Evolutionary conservation across 2,329 filamentous ascomycete species (phyloP).

Genomic region (Cladosporium colombiae): DNA sequence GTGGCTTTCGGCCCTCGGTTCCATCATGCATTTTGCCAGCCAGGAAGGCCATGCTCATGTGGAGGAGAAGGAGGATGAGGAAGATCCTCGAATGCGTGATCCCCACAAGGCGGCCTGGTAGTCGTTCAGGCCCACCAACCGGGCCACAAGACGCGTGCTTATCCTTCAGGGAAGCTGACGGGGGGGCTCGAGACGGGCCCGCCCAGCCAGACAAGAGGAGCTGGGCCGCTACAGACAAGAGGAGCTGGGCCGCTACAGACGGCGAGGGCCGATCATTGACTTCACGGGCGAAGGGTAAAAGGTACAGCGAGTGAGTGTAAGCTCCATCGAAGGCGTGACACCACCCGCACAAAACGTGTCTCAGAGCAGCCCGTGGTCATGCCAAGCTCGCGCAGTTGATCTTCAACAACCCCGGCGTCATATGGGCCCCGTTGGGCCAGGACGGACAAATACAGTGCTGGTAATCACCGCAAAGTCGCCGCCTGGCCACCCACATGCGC

Average conservation of each 20-base stretch:
- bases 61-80: background rate
- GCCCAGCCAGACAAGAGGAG: background rate
- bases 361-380: slow-evolving; percentile 4
- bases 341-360: background rate
- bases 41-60: background rate
- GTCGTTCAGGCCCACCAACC: slow-evolving; percentile 1
- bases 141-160: slow-evolving; percentile 12
- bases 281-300: slow-evolving; percentile 6
- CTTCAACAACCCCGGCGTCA: background rate
- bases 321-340: background rate
- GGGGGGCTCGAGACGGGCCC: background rate
- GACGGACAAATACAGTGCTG: background rate
- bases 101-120: slow-evolving; percentile 9
- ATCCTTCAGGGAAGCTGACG: slow-evolving; percentile 4
- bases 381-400: background rate
- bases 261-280: slow-evolving; percentile 5
- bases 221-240: background rate
- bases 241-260: background rate
- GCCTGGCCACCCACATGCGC: background rate
- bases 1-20: slow-evolving; percentile 5
- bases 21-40: background rate
- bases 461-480: slow-evolving; percentile 7
- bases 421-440: background rate
- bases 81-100: slow-evolving; percentile 11
- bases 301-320: slow-evolving; percentile 1